Conservation (phyloP, 108 stramenopile genomes). For the Halocafeteria seosinensis region DNA sequence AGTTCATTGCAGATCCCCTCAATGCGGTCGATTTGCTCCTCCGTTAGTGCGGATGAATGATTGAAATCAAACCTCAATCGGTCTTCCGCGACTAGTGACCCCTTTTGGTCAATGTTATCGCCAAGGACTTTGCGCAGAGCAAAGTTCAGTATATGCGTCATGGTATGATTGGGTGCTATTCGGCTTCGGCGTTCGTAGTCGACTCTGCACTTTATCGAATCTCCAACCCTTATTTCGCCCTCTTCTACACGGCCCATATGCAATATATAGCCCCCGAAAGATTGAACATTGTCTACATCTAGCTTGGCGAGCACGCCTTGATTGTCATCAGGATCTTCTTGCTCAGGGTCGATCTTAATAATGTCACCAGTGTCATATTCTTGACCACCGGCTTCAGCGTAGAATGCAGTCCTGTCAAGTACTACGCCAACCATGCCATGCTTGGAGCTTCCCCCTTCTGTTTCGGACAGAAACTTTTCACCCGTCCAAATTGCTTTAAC, state of each 20-base stretch:
- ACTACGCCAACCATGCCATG: conserved; percentile 63
- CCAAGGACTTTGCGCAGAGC: conserved; percentile 70
- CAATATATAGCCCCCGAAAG: conserved; percentile 72
- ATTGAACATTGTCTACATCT: conserved; percentile 61
- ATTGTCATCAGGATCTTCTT: conserved; percentile 20
- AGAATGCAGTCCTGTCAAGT: conserved; percentile 74
- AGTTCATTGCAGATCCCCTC: conserved; percentile 61
- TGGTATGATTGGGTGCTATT: conserved; percentile 94
- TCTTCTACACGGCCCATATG: conserved; percentile 52
- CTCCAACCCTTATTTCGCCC: conserved; percentile 51
- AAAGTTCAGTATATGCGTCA: conserved; percentile 95
- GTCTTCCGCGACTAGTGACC: conserved; percentile 72
- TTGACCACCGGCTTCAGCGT: conserved; percentile 92
- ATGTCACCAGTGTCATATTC: conserved; percentile 63
- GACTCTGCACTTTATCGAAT: conserved; percentile 57
- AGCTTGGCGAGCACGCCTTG: conserved; percentile 19
- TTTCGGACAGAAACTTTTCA: conserved; percentile 51
- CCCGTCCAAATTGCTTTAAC: conserved; percentile 62
- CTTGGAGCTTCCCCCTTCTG: conserved; percentile 37
- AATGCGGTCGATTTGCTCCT: conserved; percentile 54
- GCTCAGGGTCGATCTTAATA: conserved; percentile 53
- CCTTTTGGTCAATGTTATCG: conserved; percentile 76
- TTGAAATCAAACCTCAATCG: conserved; percentile 95
- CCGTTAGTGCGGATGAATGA: conserved; percentile 58
- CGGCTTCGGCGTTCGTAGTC: conserved; percentile 81